Percentiles rank a stretch among this genome's conserved stretches.
These are phyloP conservation scores for Leishmania tarentolae DNA, from an alignment of 208 protist species.

Conservation along the genomic window DNA sequence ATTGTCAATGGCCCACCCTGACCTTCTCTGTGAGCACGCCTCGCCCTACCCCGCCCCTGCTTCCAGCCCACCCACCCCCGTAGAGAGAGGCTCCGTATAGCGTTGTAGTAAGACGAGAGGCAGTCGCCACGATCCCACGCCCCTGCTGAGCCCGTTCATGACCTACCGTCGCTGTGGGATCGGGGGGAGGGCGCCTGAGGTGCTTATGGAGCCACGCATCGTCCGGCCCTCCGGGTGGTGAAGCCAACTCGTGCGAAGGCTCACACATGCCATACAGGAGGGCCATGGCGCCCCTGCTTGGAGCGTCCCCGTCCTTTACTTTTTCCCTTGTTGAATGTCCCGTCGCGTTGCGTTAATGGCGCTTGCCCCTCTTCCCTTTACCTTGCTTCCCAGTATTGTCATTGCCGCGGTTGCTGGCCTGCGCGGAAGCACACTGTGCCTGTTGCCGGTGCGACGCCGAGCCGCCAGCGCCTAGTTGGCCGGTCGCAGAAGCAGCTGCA, in stretches of 20 bases:
- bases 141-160: not conserved
- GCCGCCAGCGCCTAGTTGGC: not conserved
- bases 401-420: conserved; percentile 20
- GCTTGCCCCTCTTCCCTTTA: conserved; percentile 37
- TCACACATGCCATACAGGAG: not conserved
- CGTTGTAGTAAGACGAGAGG: not conserved
- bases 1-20: not conserved
- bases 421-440: not conserved
- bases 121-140: not conserved
- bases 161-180: not conserved
- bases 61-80: too few relatives aligned
- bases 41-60: not conserved
- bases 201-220: not conserved
- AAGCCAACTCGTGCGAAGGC: not conserved
- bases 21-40: not conserved
- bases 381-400: conserved; percentile 16
- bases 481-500: not conserved
- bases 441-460: not conserved
- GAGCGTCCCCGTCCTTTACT: not conserved
- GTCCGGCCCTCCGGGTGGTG: not conserved
- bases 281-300: too few relatives aligned
- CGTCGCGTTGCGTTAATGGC: not conserved
- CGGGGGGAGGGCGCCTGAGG: not conserved
- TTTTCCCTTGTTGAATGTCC: not conserved
- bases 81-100: not conserved